Percentiles rank a stretch among this genome's conserved stretches.
Evolutionary conservation across 129 eudicot genomes (phyloP).

Genomic region (Flaveria ramosissima): DNA sequence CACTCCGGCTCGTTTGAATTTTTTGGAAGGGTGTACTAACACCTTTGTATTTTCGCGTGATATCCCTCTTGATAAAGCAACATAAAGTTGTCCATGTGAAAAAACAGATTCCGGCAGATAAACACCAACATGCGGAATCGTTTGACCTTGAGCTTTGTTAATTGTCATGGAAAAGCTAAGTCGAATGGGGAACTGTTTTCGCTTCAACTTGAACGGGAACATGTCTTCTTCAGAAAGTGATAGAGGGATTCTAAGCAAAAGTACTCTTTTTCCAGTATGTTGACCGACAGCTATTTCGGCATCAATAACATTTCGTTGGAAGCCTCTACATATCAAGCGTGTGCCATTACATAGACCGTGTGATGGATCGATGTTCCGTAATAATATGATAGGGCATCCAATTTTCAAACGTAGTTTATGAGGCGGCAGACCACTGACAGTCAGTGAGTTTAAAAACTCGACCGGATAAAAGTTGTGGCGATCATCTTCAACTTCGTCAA

Average conservation of each 20-base stretch:
- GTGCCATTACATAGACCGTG: too few species aligned
- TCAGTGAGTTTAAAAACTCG: not conserved
- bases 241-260: constrained; percentile 7
- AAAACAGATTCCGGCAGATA: too few species aligned
- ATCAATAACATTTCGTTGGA: too few species aligned
- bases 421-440: not conserved
- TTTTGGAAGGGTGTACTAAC: too few species aligned
- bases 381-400: too few species aligned
- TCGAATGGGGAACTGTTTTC: not conserved
- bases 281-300: not conserved
- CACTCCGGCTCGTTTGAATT: too few species aligned
- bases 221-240: not conserved
- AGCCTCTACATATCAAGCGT: too few species aligned
- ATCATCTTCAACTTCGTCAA: too few species aligned
- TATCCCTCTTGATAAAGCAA: constrained; percentile 1
- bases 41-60: not conserved
- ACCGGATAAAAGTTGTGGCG: not conserved
- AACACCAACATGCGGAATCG: too few species aligned
- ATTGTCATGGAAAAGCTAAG: constrained; percentile 7
- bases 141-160: too few species aligned
- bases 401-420: not conserved
- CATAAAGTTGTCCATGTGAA: not conserved
- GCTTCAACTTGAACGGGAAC: not conserved
- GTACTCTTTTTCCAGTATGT: not conserved
- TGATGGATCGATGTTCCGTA: too few species aligned